A percentile compares a stretch with the other conserved stretches of the same genome.
Evolutionary conservation across 768 basidiomycete genomes (phyloP).

Genomic region (Tricholoma saponaceum): DNA sequence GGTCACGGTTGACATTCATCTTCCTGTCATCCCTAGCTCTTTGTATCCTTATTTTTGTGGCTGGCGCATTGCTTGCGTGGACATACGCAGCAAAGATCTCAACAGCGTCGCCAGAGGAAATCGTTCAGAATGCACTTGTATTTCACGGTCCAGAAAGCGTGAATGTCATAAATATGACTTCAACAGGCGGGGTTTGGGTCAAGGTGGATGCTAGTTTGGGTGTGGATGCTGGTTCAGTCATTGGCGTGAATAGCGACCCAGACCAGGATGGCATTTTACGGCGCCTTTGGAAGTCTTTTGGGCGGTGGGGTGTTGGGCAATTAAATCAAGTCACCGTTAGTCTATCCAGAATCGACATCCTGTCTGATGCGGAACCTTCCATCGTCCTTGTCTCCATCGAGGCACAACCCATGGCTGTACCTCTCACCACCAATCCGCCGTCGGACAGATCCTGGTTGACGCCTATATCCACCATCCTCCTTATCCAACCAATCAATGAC

Average conservation of each 20-base stretch:
- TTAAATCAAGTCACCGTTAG: constrained; percentile 56
- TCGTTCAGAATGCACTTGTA: constrained; percentile 51
- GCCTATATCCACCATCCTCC: constrained; percentile 44
- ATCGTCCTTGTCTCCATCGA: constrained; percentile 44
- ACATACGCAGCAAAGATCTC: constrained; percentile 60
- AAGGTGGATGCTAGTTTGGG: constrained; percentile 55
- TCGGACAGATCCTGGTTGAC: constrained; percentile 55
- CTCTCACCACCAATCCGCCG: constrained; percentile 51
- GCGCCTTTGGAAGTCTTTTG: constrained; percentile 61
- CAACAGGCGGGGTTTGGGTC: constrained; percentile 56
- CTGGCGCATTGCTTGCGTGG: constrained; percentile 53
- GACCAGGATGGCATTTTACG: constrained; percentile 40
- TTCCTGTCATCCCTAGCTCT: constrained; percentile 56
- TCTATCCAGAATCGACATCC: constrained; percentile 46
- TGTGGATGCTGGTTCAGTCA: constrained; percentile 59
- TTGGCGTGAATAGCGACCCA: constrained; percentile 47
- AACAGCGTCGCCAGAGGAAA: constrained; percentile 49
- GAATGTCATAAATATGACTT: constrained; percentile 58
- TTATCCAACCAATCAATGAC: constrained; percentile 52
- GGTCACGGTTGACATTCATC: constrained; percentile 38
- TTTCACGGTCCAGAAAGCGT: constrained; percentile 59
- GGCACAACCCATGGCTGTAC: constrained; percentile 47
- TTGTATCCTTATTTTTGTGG: constrained; percentile 40
- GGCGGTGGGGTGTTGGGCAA: constrained; percentile 59
- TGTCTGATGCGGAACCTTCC: constrained; percentile 36